Evolutionary conservation across 2,329 filamentous ascomycete species (phyloP), one percentile per base, ranked within the genome.

Genomic region (Juglanconis juglandina): DNA sequence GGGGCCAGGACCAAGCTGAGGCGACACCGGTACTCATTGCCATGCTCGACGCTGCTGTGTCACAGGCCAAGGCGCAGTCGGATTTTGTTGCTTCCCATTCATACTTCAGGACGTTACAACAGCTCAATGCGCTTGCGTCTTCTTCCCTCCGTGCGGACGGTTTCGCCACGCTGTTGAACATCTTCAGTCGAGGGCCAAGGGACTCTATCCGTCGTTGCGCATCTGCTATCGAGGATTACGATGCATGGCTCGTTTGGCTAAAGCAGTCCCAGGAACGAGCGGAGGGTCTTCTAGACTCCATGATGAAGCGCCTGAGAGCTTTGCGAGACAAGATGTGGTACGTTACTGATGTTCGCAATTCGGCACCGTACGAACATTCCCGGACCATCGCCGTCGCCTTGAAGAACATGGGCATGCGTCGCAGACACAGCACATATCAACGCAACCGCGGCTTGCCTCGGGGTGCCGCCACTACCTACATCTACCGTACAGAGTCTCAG

Each of bases 271-370:
- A 94, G 68, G 89, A 92, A 68, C 85, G 89, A 3, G 87, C 92
- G 52, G 91, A 94, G 67, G 83, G 81, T 3, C 82, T 86, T 11
- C 87, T 93, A 41, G 88, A 92, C 46, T 81, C 85, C 5, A 90
- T 92, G 84, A 89, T 91, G 81, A 81, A 81, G 61, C 85, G 86
- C 5, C 81, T 95, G 42, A 85, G 87, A 60, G 87, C 89, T 30
- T 81, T 97, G 44, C 86, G 95, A 47, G 91, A 96, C 72, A 98
- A 98, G 79, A 96, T 98, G 91, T 99, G 95, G 95, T 99, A 96
- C 72, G 90, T 95, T 62, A 94, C 91, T 1, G 92, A 97, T 72
- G 93, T 98, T 34, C 89, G 91, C 64, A 93, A 94, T 68, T 97
- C 95, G 4, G 90, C 87, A 53, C 86, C 87, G 9, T 98, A 97